Evolutionary conservation across 495 filamentous ascomycete genomes (phyloP), one percentile per base, ranked within the genome.

Genomic region (Opeltia flavorubescens): DNA sequence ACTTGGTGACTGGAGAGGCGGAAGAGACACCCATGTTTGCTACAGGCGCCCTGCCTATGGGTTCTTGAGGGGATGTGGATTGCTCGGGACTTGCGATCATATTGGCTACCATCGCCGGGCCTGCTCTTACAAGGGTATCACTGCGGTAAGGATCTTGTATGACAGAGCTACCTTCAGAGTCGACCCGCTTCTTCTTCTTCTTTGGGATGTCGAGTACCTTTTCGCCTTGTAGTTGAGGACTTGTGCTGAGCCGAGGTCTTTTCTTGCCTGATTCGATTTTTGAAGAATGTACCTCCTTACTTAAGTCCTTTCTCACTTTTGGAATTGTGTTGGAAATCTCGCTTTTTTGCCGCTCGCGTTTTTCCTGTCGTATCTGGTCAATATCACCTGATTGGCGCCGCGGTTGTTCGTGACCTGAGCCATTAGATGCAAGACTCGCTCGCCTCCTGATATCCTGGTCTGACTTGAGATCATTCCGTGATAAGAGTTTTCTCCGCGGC

Each of bases 221-320:
- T 70, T 48, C 68, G 67, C 24, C 69, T 70, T 43, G 68, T 72
- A 48, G 76, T 39, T 83, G 78, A 2, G 83, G 83, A 3, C 80
- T 84, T 12, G 68, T 71, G 54, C 83, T 86, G 44, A 68, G 66
- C 31, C 83, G 75, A 51, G 76, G 72, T 35, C 83, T 73, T 55
- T 86, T 88, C 40, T 75, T 63, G 36, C 70, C 61, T 41, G 55
- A 52, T 44, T 78, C 74, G 13, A 66, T 50, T 12, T 47, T 45
- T 1, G 29, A 30, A 13, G 34, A 38, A 48, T 34, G 18, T 3
- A 49, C 39, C 28, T 51, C 55, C 31, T 46, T 44, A 15, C 46
- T 47, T 17, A 29, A 34, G 7, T 38, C 46, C 31, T 52, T 48
- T 29, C 41, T 47, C 17, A 42, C 31, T 27, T 51, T 49, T 5